phyloP scores from a whole-genome alignment of 2,329 filamentous ascomycete species.

The Colletotrichum higginsianum region DNA sequence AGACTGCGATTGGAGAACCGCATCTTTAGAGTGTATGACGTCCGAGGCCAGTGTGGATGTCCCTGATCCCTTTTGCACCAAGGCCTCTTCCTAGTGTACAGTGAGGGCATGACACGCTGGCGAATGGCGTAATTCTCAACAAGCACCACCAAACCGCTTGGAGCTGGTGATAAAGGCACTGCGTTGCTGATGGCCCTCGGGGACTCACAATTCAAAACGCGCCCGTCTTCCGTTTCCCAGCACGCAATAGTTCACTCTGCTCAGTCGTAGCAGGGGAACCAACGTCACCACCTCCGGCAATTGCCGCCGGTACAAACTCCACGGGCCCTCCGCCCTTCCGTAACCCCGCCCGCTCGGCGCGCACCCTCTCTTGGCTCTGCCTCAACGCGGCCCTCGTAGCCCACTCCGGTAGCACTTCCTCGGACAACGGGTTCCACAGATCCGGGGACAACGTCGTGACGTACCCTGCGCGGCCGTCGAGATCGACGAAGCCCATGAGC shows the following conservation, averaged over 20 bases:
- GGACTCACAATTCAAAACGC: slow-evolving; percentile 25
- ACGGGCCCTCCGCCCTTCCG: slow-evolving; percentile 59
- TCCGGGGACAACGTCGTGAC: slow-evolving; percentile 70
- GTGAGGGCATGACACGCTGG: not conserved
- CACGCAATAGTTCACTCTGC: slow-evolving; percentile 46
- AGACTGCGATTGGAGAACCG: not conserved
- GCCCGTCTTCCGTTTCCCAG: slow-evolving; percentile 54
- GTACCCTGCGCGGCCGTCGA: slow-evolving; percentile 72
- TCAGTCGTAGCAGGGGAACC: slow-evolving; percentile 39
- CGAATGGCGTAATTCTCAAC: not conserved
- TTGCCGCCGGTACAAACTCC: slow-evolving; percentile 63
- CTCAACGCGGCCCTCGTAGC: slow-evolving; percentile 67
- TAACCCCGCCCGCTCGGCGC: slow-evolving; percentile 62
- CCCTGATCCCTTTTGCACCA: not conserved
- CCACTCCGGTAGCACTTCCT: slow-evolving; percentile 65
- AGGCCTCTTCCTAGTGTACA: not conserved
- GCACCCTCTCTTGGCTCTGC: slow-evolving; percentile 62
- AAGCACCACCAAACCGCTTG: not conserved
- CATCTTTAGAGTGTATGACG: too few relatives aligned
- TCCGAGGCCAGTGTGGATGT: not conserved
- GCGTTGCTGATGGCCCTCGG: not conserved
- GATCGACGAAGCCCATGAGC: slow-evolving; percentile 76
- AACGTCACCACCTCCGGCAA: slow-evolving; percentile 9
- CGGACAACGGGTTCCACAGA: slow-evolving; percentile 68
- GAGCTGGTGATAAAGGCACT: not conserved